Evolutionary conservation across 176 grass and related monocot species (phyloP).

Genomic region (sorghum (Sorghum bicolor)): DNA sequence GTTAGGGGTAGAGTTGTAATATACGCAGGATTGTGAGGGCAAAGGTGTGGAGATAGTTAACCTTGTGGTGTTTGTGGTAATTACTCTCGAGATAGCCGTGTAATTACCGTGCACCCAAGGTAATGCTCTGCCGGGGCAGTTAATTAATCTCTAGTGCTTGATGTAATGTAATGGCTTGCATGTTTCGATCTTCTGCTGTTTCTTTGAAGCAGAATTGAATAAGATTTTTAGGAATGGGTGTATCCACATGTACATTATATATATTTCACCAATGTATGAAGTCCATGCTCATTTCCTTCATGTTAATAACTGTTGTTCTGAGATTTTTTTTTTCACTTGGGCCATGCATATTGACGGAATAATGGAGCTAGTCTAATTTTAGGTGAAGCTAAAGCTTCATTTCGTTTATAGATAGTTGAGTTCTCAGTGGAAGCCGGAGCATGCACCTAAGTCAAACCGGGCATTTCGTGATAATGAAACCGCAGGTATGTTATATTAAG

Average conservation of each 20-base stretch:
- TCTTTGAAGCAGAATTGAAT: constrained; percentile 23
- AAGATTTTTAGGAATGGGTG: constrained; percentile 17
- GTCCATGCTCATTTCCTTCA: not conserved
- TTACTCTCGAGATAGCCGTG: constrained; percentile 22
- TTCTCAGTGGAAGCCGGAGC: not conserved
- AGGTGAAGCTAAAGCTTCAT: not conserved
- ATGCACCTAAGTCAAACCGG: not conserved
- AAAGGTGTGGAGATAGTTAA: constrained; percentile 29
- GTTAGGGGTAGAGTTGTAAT: constrained; percentile 44
- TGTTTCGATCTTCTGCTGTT: not conserved
- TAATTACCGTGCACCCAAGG: constrained; percentile 36
- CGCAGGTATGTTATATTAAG: not conserved
- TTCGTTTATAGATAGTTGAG: not conserved
- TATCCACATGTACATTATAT: not conserved
- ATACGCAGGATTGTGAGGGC: constrained; percentile 24
- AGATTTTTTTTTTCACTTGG: no score
- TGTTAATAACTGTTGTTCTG: no score
- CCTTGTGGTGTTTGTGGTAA: constrained; percentile 37
- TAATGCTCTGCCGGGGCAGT: constrained; percentile 22
- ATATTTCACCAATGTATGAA: constrained; percentile 24
- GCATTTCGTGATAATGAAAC: not conserved
- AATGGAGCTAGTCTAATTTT: no score
- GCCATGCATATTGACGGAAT: no score
- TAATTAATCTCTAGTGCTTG: constrained; percentile 27
- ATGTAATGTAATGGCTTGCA: constrained; percentile 25